Base-by-base conservation (phyloP, 2,329 filamentous ascomycete genomes). In the Aspergillus piperis region DNA sequence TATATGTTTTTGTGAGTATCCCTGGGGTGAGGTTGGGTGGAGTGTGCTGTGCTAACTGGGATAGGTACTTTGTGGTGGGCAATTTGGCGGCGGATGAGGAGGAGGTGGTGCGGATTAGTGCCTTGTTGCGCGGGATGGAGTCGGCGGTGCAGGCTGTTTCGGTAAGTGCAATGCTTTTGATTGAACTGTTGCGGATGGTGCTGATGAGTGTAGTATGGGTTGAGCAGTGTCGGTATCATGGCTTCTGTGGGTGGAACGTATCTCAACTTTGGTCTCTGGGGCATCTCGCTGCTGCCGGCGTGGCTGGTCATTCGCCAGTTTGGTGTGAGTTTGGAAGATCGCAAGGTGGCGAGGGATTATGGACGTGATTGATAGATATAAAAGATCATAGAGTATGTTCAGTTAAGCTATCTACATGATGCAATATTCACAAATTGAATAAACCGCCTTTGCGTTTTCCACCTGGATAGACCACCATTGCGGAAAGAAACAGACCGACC, bases 111-210 rank as follows among this genome's bases (percentile, higher is more conserved):
- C 83, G 89, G 0, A 87, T 88, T 67, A 84, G 89, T 0, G 88
- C 87, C 0, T 74, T 92, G 11, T 78, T 92, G 2, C 81, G 89
- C 58, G 89, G 87, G 1, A 89, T 87, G 0, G 89, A 92, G 73
- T 90, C 87, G 1, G 89, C 87, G 0, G 88, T 87, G 77, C 89
- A 92, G 70, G 89, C 88, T 6, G 75, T 92, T 15, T 89, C 87
- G 67, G 79, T 81, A 68, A 66, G 79, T 74, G 54, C 8, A 66
- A 78, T 74, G 53, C 8, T 17, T 8, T 54, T 11, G 8, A 3
- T 39, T 8, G 25, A 27, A 3, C 4, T 21, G 2, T 17, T 2
- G 36, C 4, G 2, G 2, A 54, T 54, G 11, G 32, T 60, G 30
- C 62, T 65, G n/a, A 64, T 17, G 0, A 8, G 2, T 2, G 32